Evolutionary conservation across 768 basidiomycete species (phyloP), one percentile per base, ranked within the genome.

Genomic region (Suillus hirtellus): DNA sequence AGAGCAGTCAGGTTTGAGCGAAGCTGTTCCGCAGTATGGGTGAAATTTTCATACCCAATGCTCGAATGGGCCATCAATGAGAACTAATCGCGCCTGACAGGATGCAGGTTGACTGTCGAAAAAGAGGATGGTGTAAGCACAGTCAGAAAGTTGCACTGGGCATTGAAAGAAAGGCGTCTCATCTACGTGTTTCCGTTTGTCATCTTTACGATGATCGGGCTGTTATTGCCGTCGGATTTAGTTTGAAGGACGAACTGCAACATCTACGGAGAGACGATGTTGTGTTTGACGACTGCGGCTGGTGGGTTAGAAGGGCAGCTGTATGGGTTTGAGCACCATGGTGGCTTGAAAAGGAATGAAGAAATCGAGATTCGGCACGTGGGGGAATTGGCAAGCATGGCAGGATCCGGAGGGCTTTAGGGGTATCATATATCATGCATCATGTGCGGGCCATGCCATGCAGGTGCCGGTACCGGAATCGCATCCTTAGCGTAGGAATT

Each of bases 161-260:
- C 27, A 27, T 27, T 27, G 58, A 21, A 44, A 21, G 10, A 59
- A 31, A 37, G 47, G 4, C 24, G 58, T 7, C 37, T 24, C 17
- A 50, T 59, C 11, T 60, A 63, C 40, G 14, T 63, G 3, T 52
- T 63, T 27, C 34, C 50, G 19, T 24, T 63, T 49, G 21, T 63
- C 15, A 47, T 49, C 10, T 11, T 53, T 27, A 47, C 35, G 14
- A 7, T 60, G 4, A 40, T 60, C 2, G 34, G 56, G 31, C 9
- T 21, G 35, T 34, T 15, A 12, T 49, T n/a, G 37, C 49, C 40
- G 49, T 49, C 2, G 24, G 34, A 37, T 63, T 60, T 38, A 60
- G 63, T 27, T 11, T 43, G 9, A 19, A 11, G 21, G 15, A 54
- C 5, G 11, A 50, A 50, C 27, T 50, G 27, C 27, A 35, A 43